These are phyloP conservation scores for Magnolia officinalis DNA, from an alignment of 164 flowering plant genomes.

Conservation along the genomic window DNA sequence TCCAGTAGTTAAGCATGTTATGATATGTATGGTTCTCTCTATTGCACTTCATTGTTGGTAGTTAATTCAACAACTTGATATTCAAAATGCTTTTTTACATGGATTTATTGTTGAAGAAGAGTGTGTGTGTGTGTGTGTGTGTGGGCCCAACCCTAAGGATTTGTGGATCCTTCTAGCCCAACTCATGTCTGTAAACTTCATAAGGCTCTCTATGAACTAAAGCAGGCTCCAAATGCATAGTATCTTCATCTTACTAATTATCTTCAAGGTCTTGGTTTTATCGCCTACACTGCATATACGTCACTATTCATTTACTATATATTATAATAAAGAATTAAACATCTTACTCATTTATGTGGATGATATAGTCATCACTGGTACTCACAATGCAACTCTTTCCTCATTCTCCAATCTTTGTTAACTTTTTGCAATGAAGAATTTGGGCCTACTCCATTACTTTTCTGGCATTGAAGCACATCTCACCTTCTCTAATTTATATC, in stretches of 20 bases:
- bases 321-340: too few species aligned
- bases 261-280: not conserved
- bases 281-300: not conserved
- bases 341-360: too few species aligned
- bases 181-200: not conserved
- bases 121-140: too few species aligned
- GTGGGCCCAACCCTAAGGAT: not conserved
- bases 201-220: not conserved
- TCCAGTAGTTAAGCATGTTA: conserved; percentile 1
- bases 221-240: not conserved
- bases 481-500: too few species aligned
- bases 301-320: not conserved
- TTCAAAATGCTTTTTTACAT: not conserved
- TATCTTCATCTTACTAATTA: not conserved
- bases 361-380: too few species aligned
- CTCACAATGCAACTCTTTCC: too few species aligned
- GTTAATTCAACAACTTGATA: not conserved
- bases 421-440: too few species aligned
- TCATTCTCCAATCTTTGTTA: too few species aligned
- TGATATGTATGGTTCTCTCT: not conserved
- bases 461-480: too few species aligned
- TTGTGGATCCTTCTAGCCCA: not conserved
- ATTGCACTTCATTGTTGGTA: not conserved
- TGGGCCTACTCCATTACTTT: too few species aligned
- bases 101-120: not conserved